Conservation (phyloP, 768 basidiomycete species). For the Sporobolomyces pararoseus region DNA sequence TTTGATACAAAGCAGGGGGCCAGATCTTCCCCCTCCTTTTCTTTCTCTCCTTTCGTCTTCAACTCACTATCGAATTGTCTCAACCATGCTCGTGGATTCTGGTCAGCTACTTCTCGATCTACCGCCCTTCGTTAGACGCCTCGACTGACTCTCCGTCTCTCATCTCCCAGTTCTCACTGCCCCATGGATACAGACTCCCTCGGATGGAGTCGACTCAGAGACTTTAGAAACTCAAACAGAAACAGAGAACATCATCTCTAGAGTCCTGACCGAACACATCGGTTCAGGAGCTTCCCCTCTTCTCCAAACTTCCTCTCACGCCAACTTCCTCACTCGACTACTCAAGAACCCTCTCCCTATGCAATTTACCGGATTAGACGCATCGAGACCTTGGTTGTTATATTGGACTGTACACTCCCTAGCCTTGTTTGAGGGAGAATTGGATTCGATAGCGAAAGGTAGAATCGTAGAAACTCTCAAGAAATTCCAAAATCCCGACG, state of each 20-base stretch:
- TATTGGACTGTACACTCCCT: slow-evolving; percentile 90
- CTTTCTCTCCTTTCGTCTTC: too few species aligned
- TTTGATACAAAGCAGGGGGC: too few species aligned
- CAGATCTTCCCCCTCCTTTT: too few species aligned
- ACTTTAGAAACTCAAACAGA: slow-evolving; percentile 27
- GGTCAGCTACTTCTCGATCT: background rate
- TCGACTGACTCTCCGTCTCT: background rate
- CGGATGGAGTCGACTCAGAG: slow-evolving; percentile 26
- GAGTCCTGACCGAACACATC: slow-evolving; percentile 17
- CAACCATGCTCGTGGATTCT: slow-evolving; percentile 2
- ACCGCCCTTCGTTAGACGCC: background rate
- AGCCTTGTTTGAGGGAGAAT: slow-evolving; percentile 52
- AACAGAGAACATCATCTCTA: slow-evolving; percentile 26
- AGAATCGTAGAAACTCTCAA: slow-evolving; percentile 78
- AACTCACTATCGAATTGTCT: background rate
- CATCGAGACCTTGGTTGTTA: slow-evolving; percentile 89
- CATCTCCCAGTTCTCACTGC: slow-evolving; percentile 28
- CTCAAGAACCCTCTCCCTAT: slow-evolving; percentile 69
- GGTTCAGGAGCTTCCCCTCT: background rate
- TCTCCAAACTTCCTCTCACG: slow-evolving; percentile 14
- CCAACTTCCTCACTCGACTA: slow-evolving; percentile 66
- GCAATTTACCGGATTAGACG: slow-evolving; percentile 78
- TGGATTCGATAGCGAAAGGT: slow-evolving; percentile 14
- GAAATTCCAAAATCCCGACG: slow-evolving; percentile 74
- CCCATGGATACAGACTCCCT: slow-evolving; percentile 29